Base-by-base conservation (phyloP, 805 yeast species). In the Starmera dryadoides region DNA sequence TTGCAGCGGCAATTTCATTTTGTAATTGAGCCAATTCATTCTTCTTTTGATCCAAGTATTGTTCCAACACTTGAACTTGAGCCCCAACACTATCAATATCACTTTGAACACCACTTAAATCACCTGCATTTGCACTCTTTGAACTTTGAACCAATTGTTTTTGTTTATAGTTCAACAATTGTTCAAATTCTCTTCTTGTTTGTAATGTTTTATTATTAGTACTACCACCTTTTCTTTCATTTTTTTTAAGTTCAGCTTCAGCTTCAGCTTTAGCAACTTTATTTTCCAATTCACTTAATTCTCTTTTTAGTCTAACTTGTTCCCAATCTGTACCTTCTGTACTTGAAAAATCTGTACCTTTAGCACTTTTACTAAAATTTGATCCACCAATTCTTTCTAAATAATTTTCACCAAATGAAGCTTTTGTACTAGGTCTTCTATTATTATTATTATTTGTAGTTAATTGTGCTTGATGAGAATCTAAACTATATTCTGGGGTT, bases 261-360 rank as follows among this genome's bases (percentile, higher is more conserved):
- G 59, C 56, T 45, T 75, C 76, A 3, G 85, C 81, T 42, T 74
- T 71, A 8, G 63, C 66, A 40, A 85, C 71, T 48, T 79, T 70
- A n/a, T 67, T 61, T 50, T 88, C 95, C 35, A 89, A 62, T 44
- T 85, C 86, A 11, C 79, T 71, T 44, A 91, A 68, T 56, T 88
- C 91, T 44, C 89, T 75, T 62, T 79, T 79, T 47, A 88, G 71
- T 49, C 93, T 73, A 14, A 83, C 94, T 52, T 83, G 87, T 59
- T 89, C 97, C 95, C 97, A 87, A 53, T 88, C 96, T 2, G 87
- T 79, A n/a, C 81, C 88, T 41, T 60, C 60, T 19, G 72, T 81
- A 1, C 78, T 71, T 4, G 82, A 74, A 55, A 83, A 82, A 56
- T 86, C 89, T 0, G 88, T 79, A 6, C 87, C 88, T 23, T 62